phyloP scores from a whole-genome alignment of 2,329 filamentous ascomycete species.

The Phialophora chinensis region DNA sequence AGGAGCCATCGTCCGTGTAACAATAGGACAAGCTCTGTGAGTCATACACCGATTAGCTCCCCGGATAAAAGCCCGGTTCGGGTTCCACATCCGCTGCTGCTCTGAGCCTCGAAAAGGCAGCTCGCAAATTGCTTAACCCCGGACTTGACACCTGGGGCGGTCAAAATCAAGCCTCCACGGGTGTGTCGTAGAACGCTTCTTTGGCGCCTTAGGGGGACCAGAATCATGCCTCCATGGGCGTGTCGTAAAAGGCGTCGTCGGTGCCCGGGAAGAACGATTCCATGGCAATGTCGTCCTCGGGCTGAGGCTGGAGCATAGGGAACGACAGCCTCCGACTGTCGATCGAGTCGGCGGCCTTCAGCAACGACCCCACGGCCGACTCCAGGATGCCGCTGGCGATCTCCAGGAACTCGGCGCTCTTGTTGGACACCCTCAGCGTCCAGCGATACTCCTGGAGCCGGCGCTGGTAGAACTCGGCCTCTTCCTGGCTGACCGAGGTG shows the following conservation, averaged over 20 bases:
- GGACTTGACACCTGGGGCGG: not conserved
- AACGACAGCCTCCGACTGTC: slow-evolving; percentile 38
- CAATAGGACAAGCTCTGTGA: not conserved
- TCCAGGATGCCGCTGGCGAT: slow-evolving; percentile 41
- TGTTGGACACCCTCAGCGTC: slow-evolving; percentile 79
- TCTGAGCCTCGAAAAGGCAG: not conserved
- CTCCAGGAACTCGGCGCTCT: slow-evolving; percentile 40
- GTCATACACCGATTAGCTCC: not conserved
- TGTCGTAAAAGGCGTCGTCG: slow-evolving; percentile 31
- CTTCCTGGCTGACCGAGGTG: slow-evolving; percentile 83
- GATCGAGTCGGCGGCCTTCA: slow-evolving; percentile 38
- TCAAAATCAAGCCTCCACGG: slow-evolving; percentile 24
- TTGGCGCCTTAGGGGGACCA: slow-evolving; percentile 1
- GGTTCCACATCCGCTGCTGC: not conserved
- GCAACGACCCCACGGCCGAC: slow-evolving; percentile 37
- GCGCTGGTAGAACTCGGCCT: slow-evolving; percentile 89
- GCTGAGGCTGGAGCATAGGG: slow-evolving; percentile 38
- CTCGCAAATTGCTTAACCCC: not conserved
- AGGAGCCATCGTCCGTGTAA: not conserved
- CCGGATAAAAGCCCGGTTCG: not conserved
- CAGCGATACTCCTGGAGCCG: slow-evolving; percentile 88
- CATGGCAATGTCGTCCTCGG: slow-evolving; percentile 33
- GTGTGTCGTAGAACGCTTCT: slow-evolving; percentile 28
- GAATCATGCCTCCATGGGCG: slow-evolving; percentile 26
- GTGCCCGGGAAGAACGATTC: slow-evolving; percentile 27